phyloP scores from a whole-genome alignment of 805 yeast genomes.

The Kluyveromyces aestuarii region DNA sequence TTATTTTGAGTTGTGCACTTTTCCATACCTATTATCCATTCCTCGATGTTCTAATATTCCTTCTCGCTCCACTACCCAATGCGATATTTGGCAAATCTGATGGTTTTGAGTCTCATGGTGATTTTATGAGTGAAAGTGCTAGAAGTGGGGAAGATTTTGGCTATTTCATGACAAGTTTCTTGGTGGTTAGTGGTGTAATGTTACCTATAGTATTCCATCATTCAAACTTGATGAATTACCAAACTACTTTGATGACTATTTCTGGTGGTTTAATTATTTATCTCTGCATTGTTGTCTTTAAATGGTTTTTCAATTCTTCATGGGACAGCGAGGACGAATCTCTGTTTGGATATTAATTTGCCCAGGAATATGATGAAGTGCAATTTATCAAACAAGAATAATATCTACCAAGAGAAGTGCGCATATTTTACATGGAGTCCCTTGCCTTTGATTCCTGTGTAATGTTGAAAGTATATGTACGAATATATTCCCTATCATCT shows the following conservation, averaged over 20 bases:
- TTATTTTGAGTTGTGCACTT: constrained; percentile 79
- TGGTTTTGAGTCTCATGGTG: constrained; percentile 33
- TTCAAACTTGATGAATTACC: constrained; percentile 54
- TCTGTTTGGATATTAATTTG: constrained; percentile 22
- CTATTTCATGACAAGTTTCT: constrained; percentile 65
- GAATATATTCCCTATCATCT: too few relatives aligned
- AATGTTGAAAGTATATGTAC: too few relatives aligned
- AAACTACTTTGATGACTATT: constrained; percentile 70
- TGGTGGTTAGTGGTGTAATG: constrained; percentile 65
- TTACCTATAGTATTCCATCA: constrained; percentile 75
- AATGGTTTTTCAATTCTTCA: constrained; percentile 50
- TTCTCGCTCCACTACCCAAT: constrained; percentile 66
- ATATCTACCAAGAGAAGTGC: too few relatives aligned
- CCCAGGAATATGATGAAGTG: too few relatives aligned
- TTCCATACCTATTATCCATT: constrained; percentile 90
- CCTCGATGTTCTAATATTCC: constrained; percentile 57
- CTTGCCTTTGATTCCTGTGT: too few relatives aligned
- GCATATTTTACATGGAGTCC: too few relatives aligned
- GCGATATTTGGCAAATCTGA: constrained; percentile 42
- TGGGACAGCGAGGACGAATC: constrained; percentile 35
- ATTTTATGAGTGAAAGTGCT: constrained; percentile 52
- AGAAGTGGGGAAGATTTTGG: constrained; percentile 61
- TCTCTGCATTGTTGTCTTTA: constrained; percentile 73
- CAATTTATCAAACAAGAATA: too few relatives aligned
- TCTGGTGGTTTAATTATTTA: constrained; percentile 80